Evolutionary conservation across 208 protist genomes (phyloP), one percentile per base, ranked within the genome.

Genomic region (Leishmania martiniquensis): DNA sequence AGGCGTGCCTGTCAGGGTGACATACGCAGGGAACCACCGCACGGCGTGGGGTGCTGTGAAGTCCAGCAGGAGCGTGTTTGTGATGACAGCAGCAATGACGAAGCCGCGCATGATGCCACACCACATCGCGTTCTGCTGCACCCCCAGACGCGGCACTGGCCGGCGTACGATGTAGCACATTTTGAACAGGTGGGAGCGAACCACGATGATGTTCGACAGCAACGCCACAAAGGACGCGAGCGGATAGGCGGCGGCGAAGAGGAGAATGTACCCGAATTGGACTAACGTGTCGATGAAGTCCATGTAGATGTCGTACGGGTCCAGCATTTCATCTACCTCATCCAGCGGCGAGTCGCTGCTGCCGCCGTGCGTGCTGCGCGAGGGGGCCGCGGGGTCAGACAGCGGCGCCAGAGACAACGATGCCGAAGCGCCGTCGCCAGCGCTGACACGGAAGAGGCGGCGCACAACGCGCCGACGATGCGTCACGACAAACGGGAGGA

Each of bases 251-350:
- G 80, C 62, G 54, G 91, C 85, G 76, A 96, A 96, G 77, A 96
- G 77, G 0, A 85, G 76, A 20, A 96, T 87, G 84, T 90, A 94
- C 47, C 89, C 91, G 49, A 93, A 91, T 84, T 96, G 87, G 17
- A 95, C 91, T 32, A 91, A 85, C 83, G 93, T 94, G 77, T 95
- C 92, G 29, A 95, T 76, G 71, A 91, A 94, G 78, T 96, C 91
- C 49, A 77, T 76, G 85, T 93, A 93, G 37, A 89, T 82, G 65
- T 95, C 91, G 69, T 93, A 92, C 34, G 76, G 54, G 39, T 87
- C 76, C 13, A 91, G 70, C 39, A 78, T 72, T 60, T 90, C 86
- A 62, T 93, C 87, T 32, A 82, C 59, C 72, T 90, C 82, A 65
- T 87, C 76, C 45, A 87, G 82, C 44, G 83, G 75, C 15, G 81